Conservation (phyloP, 441 rosid species). For the Populus trichocarpa region DNA sequence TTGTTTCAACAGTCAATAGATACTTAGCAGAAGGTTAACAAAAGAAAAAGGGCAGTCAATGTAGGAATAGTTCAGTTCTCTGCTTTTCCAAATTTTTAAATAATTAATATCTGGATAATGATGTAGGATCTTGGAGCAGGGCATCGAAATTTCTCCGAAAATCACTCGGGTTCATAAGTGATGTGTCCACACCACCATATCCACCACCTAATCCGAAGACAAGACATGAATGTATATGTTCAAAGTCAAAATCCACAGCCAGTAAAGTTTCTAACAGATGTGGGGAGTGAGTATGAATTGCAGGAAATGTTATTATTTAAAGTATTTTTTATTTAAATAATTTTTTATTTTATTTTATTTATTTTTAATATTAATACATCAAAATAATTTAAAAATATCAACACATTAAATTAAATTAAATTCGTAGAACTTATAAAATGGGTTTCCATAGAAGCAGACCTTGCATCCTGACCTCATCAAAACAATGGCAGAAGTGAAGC, state of each 20-base stretch:
- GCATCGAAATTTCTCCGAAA: not conserved
- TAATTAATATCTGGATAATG: not conserved
- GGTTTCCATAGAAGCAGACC: not conserved
- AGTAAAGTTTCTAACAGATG: no score
- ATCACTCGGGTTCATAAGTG: not conserved
- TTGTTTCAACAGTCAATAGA: not conserved
- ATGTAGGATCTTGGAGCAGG: not conserved
- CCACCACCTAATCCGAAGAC: not conserved
- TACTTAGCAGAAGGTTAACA: not conserved
- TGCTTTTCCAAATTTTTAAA: not conserved
- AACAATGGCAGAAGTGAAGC: conserved; percentile 17
- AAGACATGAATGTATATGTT: no score
- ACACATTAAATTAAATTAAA: no score
- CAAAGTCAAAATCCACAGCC: no score
- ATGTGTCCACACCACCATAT: not conserved
- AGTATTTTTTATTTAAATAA: no score
- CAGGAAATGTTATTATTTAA: no score
- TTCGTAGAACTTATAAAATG: not conserved
- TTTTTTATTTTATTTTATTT: no score
- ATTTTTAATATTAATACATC: no score
- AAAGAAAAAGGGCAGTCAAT: not conserved
- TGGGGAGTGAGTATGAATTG: no score
- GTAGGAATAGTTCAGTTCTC: not conserved
- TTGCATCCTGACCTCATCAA: not conserved
- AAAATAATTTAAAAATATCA: no score